Conservation (phyloP, 2,329 filamentous ascomycete species). For the Geosmithia morbida region DNA sequence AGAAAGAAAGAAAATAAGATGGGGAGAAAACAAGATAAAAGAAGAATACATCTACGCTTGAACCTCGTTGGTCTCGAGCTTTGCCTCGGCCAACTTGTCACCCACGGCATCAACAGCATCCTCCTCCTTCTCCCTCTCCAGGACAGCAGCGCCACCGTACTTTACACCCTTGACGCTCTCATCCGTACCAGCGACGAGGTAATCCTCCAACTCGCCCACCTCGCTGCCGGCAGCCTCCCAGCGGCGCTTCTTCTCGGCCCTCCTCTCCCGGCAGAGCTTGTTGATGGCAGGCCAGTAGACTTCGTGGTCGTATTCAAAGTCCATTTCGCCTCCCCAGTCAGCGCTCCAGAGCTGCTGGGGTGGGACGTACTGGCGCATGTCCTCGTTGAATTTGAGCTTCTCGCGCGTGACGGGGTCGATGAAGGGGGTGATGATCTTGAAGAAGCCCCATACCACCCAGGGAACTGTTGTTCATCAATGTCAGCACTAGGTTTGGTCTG, state of each 20-base stretch:
- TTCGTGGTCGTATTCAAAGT: constrained; percentile 84
- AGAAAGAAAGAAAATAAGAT: no score
- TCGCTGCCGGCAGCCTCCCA: constrained; percentile 72
- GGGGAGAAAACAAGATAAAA: neutral
- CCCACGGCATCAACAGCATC: constrained; percentile 8
- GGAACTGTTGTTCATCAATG: no score
- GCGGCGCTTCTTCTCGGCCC: constrained; percentile 45
- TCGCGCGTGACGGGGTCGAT: constrained; percentile 88
- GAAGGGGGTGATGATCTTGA: constrained; percentile 90
- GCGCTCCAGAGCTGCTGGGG: constrained; percentile 68
- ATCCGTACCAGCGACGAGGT: constrained; percentile 51
- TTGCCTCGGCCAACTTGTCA: constrained; percentile 13
- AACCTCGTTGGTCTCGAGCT: constrained; percentile 7
- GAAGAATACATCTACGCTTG: constrained; percentile 1
- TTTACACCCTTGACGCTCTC: constrained; percentile 17
- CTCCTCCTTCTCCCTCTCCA: constrained; percentile 2
- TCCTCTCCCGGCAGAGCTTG: constrained; percentile 51
- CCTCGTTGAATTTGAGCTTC: constrained; percentile 97
- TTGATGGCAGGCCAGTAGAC: constrained; percentile 81
- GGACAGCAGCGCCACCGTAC: constrained; percentile 7
- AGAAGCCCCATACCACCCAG: constrained; percentile 85
- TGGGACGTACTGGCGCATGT: constrained; percentile 71
- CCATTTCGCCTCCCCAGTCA: constrained; percentile 59
- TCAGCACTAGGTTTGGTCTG: no score
- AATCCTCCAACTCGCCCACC: constrained; percentile 77